Base-by-base conservation (phyloP, 345 rosid genomes). In the Dipteronia sinensis region DNA sequence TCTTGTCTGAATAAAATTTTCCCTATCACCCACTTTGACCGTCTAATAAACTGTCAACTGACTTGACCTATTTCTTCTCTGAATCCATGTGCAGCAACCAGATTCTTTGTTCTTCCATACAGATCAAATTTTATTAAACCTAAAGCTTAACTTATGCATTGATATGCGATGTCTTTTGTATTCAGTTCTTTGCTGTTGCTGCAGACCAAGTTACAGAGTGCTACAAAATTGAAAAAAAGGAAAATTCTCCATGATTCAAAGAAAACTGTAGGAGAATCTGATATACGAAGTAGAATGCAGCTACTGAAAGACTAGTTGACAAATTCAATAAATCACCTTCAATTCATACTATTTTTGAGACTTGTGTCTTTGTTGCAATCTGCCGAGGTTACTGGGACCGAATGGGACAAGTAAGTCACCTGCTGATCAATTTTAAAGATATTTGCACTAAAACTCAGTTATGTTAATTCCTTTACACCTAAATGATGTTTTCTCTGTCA, bases 331-430 rank as follows among this genome's bases (percentile, higher is more conserved):
- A 91, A 90, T 84, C 97, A 92, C 76, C 90, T 96, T 58, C 98
- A 96, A n/a, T n/a, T n/a, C n/a, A n/a, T 49, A 81, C 88, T 13
- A 81, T 92, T 59, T 90, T 90, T n/a, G 98, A 90, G 86, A 86
- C 89, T 73, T 89, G 86, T 19, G 97, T 96, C 22, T 96, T 94
- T 82, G 82, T 92, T 49, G 89, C 94, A 40, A 84, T 94, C 67
- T 92, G 94, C 58, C 89, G 98, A 51, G 97, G 97, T 65, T 96
- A 88, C 76, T 96, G 99, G 99, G 99, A 96, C 76, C 91, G 91
- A 61, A 92, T 92, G 93, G 99, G 99, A 77, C 96, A 90, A 91
- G 99, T 91, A 75, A 83, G 77, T 59, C n/a, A 25, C n/a, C 23
- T 46, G 27, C 63, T 69, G 65, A 55, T 77, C 27, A 16, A 65